These are phyloP conservation scores for Alternaria hordeiaustralica DNA, from an alignment of 2,329 filamentous ascomycete genomes.

Conservation along the genomic window DNA sequence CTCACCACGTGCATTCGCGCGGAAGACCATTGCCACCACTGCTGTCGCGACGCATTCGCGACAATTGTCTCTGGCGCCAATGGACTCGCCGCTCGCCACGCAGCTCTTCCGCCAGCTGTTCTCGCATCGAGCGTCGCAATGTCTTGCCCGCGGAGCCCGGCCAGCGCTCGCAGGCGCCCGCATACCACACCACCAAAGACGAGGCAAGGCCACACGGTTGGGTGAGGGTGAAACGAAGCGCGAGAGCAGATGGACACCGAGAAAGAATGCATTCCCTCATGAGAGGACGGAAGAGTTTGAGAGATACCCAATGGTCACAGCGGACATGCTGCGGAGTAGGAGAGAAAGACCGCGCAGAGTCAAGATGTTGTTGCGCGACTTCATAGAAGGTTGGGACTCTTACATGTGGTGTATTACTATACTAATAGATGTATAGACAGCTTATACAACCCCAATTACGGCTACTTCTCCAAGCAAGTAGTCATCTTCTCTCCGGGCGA, in stretches of 20 bases:
- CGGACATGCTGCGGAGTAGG: constrained; percentile 74
- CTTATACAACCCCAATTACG: constrained; percentile 91
- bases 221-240: constrained; percentile 51
- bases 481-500: constrained; percentile 94
- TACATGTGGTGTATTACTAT: not conserved
- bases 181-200: constrained; percentile 34
- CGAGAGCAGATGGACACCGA: constrained; percentile 85
- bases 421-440: constrained; percentile 64
- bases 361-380: constrained; percentile 97
- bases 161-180: constrained; percentile 48
- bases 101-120: constrained; percentile 88
- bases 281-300: constrained; percentile 83
- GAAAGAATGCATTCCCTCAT: constrained; percentile 73
- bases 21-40: constrained; percentile 20
- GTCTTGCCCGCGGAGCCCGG: constrained; percentile 56
- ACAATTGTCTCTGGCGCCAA: constrained; percentile 49
- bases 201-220: constrained; percentile 38
- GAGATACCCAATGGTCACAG: constrained; percentile 82
- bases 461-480: constrained; percentile 95
- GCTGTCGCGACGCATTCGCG: constrained; percentile 17
- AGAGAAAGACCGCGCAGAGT: constrained; percentile 82
- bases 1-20: constrained; percentile 32
- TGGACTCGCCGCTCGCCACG: constrained; percentile 82
- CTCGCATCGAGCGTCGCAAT: constrained; percentile 68
- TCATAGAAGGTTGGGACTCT: constrained; percentile 79